These are phyloP conservation scores for Auricularia sp. DNA, from an alignment of 768 basidiomycete species.

Conservation along the genomic window DNA sequence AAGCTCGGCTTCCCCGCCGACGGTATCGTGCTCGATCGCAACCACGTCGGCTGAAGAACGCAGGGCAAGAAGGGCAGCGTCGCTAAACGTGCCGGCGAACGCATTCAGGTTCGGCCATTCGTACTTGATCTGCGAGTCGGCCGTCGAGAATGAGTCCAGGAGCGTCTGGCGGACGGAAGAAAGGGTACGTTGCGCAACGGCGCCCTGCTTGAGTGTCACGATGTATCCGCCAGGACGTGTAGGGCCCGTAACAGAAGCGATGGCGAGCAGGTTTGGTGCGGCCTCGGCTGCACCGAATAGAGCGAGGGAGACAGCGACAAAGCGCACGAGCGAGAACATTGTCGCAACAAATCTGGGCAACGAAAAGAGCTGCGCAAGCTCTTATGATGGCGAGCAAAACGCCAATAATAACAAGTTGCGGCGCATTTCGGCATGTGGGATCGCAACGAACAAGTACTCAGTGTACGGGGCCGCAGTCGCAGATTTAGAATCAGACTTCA, in stretches of 20 bases:
- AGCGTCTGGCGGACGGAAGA: background rate
- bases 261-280: background rate
- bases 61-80: conserved; percentile 17
- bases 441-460: no score
- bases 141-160: background rate
- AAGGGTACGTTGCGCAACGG: background rate
- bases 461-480: no score
- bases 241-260: background rate
- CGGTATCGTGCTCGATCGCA: conserved; percentile 20
- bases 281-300: background rate
- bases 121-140: background rate
- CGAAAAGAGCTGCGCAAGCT: no score
- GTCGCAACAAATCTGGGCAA: background rate
- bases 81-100: conserved; percentile 6
- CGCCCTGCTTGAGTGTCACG: background rate
- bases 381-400: no score
- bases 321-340: background rate
- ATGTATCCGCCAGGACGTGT: background rate
- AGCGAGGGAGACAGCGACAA: background rate
- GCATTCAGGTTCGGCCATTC: background rate
- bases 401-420: no score
- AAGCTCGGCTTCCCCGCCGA: conserved; percentile 20
- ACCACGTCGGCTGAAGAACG: conserved; percentile 20
- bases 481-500: no score
- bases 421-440: no score